Percentiles rank a stretch among this genome's conserved stretches.
These are phyloP conservation scores for Nicotiana attenuata DNA, from an alignment of 257 asterid species.

Conservation along the genomic window DNA sequence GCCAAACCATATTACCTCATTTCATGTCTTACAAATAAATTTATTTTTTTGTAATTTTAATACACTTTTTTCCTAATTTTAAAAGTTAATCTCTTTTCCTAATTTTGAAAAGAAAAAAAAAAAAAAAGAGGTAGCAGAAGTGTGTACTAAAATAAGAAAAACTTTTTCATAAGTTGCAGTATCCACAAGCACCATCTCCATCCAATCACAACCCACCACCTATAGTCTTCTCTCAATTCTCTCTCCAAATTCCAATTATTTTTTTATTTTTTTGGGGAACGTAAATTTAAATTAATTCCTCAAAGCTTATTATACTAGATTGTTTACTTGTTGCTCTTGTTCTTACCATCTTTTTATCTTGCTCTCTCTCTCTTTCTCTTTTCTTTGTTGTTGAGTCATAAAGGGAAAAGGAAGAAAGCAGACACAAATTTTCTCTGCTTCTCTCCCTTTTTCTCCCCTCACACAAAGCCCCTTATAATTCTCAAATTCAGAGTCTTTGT, in stretches of 20 bases:
- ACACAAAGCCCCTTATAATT: constrained; percentile 21
- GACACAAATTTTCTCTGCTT: constrained; percentile 33
- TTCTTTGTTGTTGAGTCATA: constrained; percentile 21
- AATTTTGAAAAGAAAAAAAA: background rate
- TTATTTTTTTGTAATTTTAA: background rate
- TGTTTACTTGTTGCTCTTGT: constrained; percentile 14
- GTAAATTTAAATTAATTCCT: constrained; percentile 39
- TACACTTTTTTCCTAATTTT: background rate
- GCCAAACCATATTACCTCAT: constrained; percentile 41
- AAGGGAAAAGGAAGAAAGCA: constrained; percentile 44
- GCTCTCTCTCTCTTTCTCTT: constrained; percentile 22
- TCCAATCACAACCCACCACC: constrained; percentile 77
- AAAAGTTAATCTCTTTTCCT: background rate
- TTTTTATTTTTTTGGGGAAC: background rate
- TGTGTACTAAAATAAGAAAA: constrained; percentile 17
- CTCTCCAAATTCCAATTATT: constrained; percentile 9
- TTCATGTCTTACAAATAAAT: constrained; percentile 3
- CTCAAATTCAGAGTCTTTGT: constrained; percentile 28
- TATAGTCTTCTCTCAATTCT: constrained; percentile 19
- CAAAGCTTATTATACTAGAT: constrained; percentile 30
- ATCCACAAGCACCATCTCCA: constrained; percentile 63
- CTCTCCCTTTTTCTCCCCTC: background rate
- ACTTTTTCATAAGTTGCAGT: constrained; percentile 46
- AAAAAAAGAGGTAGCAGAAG: background rate
- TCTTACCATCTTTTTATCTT: constrained; percentile 28